Percentiles rank a stretch among this genome's conserved stretches.
Conservation (phyloP, 305 asterid species). For the Fraxinus velutina region DNA sequence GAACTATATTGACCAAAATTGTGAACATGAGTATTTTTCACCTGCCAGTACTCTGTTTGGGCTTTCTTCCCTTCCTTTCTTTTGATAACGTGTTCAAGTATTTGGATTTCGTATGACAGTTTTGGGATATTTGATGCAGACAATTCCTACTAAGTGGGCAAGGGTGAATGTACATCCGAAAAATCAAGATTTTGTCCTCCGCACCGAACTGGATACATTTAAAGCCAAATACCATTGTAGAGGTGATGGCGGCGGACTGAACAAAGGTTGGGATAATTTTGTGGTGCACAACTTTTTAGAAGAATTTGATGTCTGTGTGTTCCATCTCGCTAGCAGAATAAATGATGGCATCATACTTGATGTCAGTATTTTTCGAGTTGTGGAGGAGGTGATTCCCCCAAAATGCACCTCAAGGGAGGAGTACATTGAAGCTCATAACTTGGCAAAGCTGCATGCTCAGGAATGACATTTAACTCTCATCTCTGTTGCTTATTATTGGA, state of each 20-base stretch:
- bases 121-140: constrained; percentile 22
- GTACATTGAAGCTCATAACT: neutral
- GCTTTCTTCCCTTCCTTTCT: neutral
- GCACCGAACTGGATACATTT: constrained; percentile 22
- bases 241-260: constrained; percentile 18
- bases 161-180: constrained; percentile 17
- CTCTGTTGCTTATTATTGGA: neutral
- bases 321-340: constrained; percentile 6
- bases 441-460: neutral
- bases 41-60: neutral
- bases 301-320: constrained; percentile 31
- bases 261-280: constrained; percentile 38
- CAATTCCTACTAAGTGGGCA: constrained; percentile 38
- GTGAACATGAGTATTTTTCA: neutral
- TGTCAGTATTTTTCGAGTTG: constrained; percentile 22
- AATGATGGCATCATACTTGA: neutral
- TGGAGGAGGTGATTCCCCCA: constrained; percentile 24
- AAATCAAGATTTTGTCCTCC: constrained; percentile 20
- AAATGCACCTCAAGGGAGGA: neutral
- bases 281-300: constrained; percentile 31
- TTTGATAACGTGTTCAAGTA: neutral
- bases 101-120: neutral
- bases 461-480: neutral
- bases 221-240: neutral
- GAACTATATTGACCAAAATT: neutral